These are phyloP conservation scores for Tylopilus plumbeoviolaceoides DNA, from an alignment of 768 basidiomycete species.

Conservation along the genomic window DNA sequence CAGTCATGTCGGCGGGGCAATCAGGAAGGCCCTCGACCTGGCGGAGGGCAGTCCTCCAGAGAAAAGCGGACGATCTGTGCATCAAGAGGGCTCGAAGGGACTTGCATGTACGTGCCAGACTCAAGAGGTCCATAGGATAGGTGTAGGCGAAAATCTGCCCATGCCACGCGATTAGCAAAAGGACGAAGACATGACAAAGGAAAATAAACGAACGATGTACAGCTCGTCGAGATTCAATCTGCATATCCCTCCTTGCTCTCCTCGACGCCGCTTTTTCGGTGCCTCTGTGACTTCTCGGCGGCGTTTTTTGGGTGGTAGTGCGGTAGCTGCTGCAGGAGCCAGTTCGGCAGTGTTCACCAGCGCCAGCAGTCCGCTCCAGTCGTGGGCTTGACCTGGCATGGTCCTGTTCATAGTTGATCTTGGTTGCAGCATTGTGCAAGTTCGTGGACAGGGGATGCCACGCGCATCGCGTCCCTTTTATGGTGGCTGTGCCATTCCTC, in stretches of 20 bases:
- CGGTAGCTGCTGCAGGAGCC: not conserved
- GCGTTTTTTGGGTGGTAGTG: constrained; percentile 1
- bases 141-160: constrained; percentile 39
- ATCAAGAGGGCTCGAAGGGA: constrained; percentile 38
- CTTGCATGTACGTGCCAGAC: constrained; percentile 41
- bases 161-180: not conserved
- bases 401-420: not conserved
- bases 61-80: constrained; percentile 23
- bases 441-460: constrained; percentile 32
- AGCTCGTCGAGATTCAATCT: constrained; percentile 21
- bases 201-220: constrained; percentile 12
- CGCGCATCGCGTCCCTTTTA: constrained; percentile 10
- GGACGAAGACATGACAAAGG: not conserved
- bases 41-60: constrained; percentile 27
- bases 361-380: not conserved
- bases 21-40: constrained; percentile 38
- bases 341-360: not conserved
- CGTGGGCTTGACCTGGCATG: not conserved
- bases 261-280: constrained; percentile 9
- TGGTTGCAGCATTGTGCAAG: constrained; percentile 5
- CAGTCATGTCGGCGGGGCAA: constrained; percentile 42
- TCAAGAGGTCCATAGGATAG: constrained; percentile 31
- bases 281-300: not conserved
- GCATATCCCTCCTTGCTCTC: constrained; percentile 4
- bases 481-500: constrained; percentile 13